These are phyloP conservation scores for Krasilnikovozyma curviuscula DNA, from an alignment of 768 basidiomycete genomes.

Conservation along the genomic window DNA sequence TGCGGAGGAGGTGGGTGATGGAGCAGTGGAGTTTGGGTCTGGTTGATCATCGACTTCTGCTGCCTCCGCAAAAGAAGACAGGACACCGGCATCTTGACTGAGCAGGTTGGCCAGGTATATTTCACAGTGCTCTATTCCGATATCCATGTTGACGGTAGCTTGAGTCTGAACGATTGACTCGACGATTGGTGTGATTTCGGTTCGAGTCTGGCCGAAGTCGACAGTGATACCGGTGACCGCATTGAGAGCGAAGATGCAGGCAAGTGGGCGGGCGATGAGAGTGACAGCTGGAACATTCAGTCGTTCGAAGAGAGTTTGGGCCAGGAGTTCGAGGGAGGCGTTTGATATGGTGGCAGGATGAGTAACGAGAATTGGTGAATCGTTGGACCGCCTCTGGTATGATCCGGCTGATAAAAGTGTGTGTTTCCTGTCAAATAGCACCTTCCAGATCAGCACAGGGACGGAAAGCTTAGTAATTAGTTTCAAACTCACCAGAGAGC, in stretches of 20 bases:
- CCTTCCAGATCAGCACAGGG: neutral
- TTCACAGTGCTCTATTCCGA: constrained; percentile 56
- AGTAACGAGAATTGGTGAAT: constrained; percentile 64
- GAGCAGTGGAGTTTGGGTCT: neutral
- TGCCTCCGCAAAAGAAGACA: neutral
- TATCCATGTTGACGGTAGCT: constrained; percentile 37
- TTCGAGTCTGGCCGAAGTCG: constrained; percentile 57
- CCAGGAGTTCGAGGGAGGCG: constrained; percentile 47
- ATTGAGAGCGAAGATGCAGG: constrained; percentile 62
- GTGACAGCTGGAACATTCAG: constrained; percentile 73
- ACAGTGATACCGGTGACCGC: constrained; percentile 54
- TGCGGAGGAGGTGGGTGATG: neutral
- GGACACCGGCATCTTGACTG: constrained; percentile 32
- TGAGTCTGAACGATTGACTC: constrained; percentile 47
- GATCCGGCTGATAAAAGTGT: constrained; percentile 54
- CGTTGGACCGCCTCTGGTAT: constrained; percentile 64
- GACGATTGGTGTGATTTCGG: constrained; percentile 57
- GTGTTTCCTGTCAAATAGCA: constrained; percentile 51
- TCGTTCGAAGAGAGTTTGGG: constrained; percentile 75
- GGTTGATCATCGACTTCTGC: neutral
- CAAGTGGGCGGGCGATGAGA: constrained; percentile 62
- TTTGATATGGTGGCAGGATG: constrained; percentile 47
- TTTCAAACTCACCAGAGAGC: constrained; percentile 55
- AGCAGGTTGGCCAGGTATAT: constrained; percentile 55
- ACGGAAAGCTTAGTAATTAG: neutral